Base-by-base conservation (phyloP, 345 rosid genomes). In the Syzygium grande region DNA sequence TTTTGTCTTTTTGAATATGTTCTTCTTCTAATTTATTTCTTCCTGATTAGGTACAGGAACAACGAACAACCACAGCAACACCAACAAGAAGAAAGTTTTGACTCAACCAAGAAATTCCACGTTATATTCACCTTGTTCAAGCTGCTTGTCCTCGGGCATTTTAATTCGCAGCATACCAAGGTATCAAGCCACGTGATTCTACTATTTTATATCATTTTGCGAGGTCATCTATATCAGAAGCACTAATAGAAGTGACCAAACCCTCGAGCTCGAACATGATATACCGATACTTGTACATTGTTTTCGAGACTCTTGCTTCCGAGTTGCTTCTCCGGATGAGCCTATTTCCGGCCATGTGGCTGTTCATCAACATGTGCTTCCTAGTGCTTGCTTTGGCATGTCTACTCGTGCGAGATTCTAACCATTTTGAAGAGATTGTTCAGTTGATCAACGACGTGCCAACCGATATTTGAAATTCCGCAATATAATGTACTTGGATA, bases 191-290 rank as follows among this genome's bases (percentile, higher is more conserved):
- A 1, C 46, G 46, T 7, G 7, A 43, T 43, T 43, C 46, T 43
- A 43, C 7, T 43, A 7, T 43, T 43, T 43, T 43, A 43, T 43
- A 43, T 43, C 46, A 43, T 43, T 43, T 43, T 43, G 46, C 46
- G 46, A 43, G 46, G 46, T 38, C 41, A 38, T 38, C 41, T 38
- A 38, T 38, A 38, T 38, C 41, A 34, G 38, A 2, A 34, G 38
- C 13, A 3, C 13, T 2, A 4, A 52, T 52, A 5, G 6, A 52
- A 11, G 29, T 2, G 8, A 59, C 0, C 0, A 0, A 29, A 5
- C 30, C 54, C 52, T 25, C 15, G 13, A 27, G 65, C 16, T 7
- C 30, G 0, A 59, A 25, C 8, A 13, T 27, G 12, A 0, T 27
- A 27, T 59, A 10, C 25, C 0, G 1, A 0, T 56, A 3, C n/a